Conservation (phyloP, 2,329 filamentous ascomycete species). For the Scortechinia acanthostroma region DNA sequence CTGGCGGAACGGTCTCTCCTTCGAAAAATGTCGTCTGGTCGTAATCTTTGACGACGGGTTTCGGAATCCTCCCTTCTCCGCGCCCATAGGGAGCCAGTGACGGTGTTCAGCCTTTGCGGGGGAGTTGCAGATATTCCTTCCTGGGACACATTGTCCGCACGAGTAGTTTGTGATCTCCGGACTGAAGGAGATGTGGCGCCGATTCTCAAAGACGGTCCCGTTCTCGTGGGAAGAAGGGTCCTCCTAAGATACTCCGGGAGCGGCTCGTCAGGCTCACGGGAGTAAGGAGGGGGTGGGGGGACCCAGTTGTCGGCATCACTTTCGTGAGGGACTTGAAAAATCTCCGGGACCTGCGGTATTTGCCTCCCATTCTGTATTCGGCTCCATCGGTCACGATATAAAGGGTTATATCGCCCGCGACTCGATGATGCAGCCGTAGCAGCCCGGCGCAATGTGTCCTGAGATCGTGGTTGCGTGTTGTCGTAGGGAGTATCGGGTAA, state of each 20-base stretch:
- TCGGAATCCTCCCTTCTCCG: too few species aligned
- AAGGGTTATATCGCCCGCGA: neutral
- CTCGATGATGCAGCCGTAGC: neutral
- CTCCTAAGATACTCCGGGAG: conserved; percentile 10
- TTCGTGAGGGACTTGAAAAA: neutral
- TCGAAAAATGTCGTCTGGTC: too few species aligned
- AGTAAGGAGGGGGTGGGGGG: conserved; percentile 5
- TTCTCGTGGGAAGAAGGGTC: conserved; percentile 7
- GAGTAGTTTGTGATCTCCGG: neutral
- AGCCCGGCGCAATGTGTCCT: neutral
- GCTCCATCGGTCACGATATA: neutral
- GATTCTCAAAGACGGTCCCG: too few species aligned
- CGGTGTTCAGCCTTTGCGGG: neutral
- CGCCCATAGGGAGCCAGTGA: too few species aligned
- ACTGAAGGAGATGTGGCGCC: neutral
- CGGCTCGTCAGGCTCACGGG: conserved; percentile 10
- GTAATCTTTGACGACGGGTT: too few species aligned
- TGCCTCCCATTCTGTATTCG: neutral
- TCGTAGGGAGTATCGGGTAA: neutral
- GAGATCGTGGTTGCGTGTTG: neutral
- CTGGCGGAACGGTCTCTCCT: too few species aligned
- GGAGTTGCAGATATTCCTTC: too few species aligned
- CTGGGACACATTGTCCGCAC: neutral
- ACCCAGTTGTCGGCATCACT: conserved; percentile 2
- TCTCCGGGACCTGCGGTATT: neutral